Percentiles rank a stretch among this genome's conserved stretches.
Evolutionary conservation across 2,329 filamentous ascomycete genomes (phyloP).

Genomic region (Aspergillus ustus): DNA sequence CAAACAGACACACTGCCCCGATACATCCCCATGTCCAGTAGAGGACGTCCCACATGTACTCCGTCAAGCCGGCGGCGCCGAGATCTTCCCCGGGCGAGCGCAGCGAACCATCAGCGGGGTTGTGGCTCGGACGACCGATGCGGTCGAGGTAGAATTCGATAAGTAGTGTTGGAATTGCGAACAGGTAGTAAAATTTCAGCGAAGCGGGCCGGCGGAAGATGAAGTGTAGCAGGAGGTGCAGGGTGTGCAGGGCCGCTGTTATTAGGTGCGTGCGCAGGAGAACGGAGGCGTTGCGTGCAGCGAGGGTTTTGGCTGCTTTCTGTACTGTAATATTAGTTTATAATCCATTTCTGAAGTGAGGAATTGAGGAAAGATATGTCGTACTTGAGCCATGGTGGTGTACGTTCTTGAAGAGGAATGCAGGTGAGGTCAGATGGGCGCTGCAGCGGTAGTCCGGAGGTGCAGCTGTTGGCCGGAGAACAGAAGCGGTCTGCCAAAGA

Average conservation of each 20-base stretch:
- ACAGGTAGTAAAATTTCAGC: slow-evolving; percentile 68
- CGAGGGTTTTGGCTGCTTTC: slow-evolving; percentile 64
- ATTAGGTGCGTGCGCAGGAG: slow-evolving; percentile 83
- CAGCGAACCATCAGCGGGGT: slow-evolving; percentile 67
- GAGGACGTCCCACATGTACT: slow-evolving; percentile 96
- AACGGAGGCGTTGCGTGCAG: slow-evolving; percentile 75
- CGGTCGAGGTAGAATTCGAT: slow-evolving; percentile 87
- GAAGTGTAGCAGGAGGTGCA: slow-evolving; percentile 76
- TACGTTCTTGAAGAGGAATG: background rate
- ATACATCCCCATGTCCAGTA: slow-evolving; percentile 91
- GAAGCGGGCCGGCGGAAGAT: slow-evolving; percentile 65
- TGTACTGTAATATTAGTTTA: slow-evolving; percentile 33
- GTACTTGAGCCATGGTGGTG: slow-evolving; percentile 27
- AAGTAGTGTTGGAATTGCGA: slow-evolving; percentile 74
- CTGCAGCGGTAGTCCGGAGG: background rate
- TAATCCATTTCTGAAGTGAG: background rate
- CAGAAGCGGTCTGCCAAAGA: background rate
- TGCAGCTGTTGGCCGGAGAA: slow-evolving; percentile 1
- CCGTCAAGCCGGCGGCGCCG: slow-evolving; percentile 82
- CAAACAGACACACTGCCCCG: slow-evolving; percentile 73
- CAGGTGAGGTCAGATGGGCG: background rate
- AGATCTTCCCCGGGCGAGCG: slow-evolving; percentile 84
- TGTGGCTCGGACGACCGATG: slow-evolving; percentile 77
- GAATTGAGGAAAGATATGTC: background rate
- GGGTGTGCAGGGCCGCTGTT: slow-evolving; percentile 69